A percentile compares a stretch with the other conserved stretches of the same genome.
Conservation (phyloP, 2,329 filamentous ascomycete genomes). For the Sphaerulina musiva region DNA sequence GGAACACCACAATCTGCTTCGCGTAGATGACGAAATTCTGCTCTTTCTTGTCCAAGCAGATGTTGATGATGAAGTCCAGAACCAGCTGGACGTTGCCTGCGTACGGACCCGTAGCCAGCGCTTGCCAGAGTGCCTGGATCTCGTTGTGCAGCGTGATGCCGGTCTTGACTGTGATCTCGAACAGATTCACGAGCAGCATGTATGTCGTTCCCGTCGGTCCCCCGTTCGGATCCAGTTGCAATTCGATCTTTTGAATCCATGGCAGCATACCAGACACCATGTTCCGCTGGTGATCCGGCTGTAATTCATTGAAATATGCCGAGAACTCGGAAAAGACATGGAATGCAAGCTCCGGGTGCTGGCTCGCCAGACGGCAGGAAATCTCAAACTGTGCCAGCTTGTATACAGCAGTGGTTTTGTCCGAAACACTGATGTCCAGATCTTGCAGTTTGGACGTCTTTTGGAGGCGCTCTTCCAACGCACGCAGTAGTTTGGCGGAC, state of each 20-base stretch:
- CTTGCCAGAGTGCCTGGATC: slow-evolving; percentile 95
- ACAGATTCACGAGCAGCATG: slow-evolving; percentile 86
- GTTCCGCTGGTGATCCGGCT: slow-evolving; percentile 78
- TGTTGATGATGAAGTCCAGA: slow-evolving; percentile 89
- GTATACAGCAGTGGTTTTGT: slow-evolving; percentile 97
- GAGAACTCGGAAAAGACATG: slow-evolving; percentile 95
- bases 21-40: slow-evolving; percentile 98
- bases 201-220: slow-evolving; percentile 88
- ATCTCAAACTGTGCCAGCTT: slow-evolving; percentile 97
- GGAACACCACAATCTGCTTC: slow-evolving; percentile 94
- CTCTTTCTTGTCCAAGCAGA: slow-evolving; percentile 88
- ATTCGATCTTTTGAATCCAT: slow-evolving; percentile 91
- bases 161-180: slow-evolving; percentile 93
- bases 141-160: slow-evolving; percentile 87
- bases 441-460: slow-evolving; percentile 90
- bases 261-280: slow-evolving; percentile 90
- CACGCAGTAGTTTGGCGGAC: slow-evolving; percentile 72
- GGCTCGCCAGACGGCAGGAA: slow-evolving; percentile 79
- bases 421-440: slow-evolving; percentile 95
- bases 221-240: slow-evolving; percentile 85
- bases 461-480: slow-evolving; percentile 68
- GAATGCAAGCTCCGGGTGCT: slow-evolving; percentile 84
- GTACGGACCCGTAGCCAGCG: slow-evolving; percentile 84
- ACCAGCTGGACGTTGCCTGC: slow-evolving; percentile 90
- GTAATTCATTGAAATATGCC: slow-evolving; percentile 80